phyloP scores from a whole-genome alignment of 176 grass and related monocot species.

The Pharus latifolius region DNA sequence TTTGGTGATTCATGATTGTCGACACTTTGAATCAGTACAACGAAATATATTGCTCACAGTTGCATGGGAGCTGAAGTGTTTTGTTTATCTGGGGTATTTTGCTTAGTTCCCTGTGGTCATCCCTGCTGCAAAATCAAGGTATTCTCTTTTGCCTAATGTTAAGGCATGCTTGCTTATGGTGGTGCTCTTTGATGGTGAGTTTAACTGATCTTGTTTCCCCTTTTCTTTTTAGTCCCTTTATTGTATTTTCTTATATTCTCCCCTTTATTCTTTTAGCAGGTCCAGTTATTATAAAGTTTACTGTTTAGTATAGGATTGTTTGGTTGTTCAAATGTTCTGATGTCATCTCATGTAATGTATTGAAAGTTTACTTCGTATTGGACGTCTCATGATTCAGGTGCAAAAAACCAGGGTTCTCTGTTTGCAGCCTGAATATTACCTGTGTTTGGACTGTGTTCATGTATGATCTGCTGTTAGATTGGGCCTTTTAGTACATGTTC shows the following conservation, averaged over 20 bases:
- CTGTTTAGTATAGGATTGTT: background rate
- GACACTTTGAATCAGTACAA: background rate
- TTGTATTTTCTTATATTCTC: background rate
- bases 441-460: background rate
- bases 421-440: background rate
- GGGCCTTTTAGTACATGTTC: background rate
- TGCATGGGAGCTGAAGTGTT: background rate
- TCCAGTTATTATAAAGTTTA: background rate
- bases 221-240: background rate
- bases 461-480: background rate
- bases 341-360: background rate
- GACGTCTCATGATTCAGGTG: background rate
- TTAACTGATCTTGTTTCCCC: background rate
- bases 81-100: constrained; percentile 14
- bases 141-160: constrained; percentile 24
- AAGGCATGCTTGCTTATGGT: constrained; percentile 15
- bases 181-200: background rate
- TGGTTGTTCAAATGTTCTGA: background rate
- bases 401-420: background rate
- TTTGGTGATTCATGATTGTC: constrained; percentile 61
- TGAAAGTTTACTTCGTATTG: background rate
- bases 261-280: background rate
- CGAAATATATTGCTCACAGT: background rate
- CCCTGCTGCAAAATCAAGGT: constrained; percentile 20
- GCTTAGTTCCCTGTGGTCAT: constrained; percentile 21